These are phyloP conservation scores for Candida palmyrensis DNA, from an alignment of 805 yeast species.

Conservation along the genomic window DNA sequence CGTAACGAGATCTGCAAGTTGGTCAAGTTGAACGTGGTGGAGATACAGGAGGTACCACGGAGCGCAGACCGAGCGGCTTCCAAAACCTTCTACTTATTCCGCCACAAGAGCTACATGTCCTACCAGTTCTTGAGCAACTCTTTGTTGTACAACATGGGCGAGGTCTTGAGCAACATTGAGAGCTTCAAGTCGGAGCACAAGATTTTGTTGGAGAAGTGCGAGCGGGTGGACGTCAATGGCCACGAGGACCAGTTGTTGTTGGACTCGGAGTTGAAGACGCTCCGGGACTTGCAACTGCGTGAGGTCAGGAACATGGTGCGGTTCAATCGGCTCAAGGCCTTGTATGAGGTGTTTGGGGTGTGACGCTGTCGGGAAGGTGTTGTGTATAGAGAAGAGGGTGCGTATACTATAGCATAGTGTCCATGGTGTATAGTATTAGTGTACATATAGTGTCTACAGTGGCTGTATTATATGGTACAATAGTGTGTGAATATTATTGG, in stretches of 20 bases:
- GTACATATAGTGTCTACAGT: too few relatives aligned
- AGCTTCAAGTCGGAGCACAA: slow-evolving; percentile 53
- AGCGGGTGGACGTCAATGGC: slow-evolving; percentile 86
- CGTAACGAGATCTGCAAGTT: slow-evolving; percentile 66
- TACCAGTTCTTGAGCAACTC: slow-evolving; percentile 33
- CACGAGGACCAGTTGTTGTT: slow-evolving; percentile 69
- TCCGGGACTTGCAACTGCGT: slow-evolving; percentile 53
- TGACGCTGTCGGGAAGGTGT: too few relatives aligned
- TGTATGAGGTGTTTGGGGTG: slow-evolving; percentile 47
- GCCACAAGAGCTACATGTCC: slow-evolving; percentile 45
- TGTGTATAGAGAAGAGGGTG: too few relatives aligned
- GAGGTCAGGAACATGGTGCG: slow-evolving; percentile 54
- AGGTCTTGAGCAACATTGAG: slow-evolving; percentile 45
- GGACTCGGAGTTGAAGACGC: slow-evolving; percentile 69
- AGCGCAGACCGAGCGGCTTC: slow-evolving; percentile 89
- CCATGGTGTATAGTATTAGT: too few relatives aligned
- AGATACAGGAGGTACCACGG: slow-evolving; percentile 90
- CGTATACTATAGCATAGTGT: too few relatives aligned
- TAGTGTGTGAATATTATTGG: too few relatives aligned
- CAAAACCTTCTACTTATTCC: slow-evolving; percentile 78
- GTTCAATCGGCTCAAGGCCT: slow-evolving; percentile 48
- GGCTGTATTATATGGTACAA: too few relatives aligned
- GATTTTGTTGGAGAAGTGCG: slow-evolving; percentile 70
- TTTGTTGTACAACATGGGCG: slow-evolving; percentile 50
- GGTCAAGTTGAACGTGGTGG: slow-evolving; percentile 66